These are phyloP conservation scores for Nemania sp. DNA, from an alignment of 2,329 filamentous ascomycete genomes.

Conservation along the genomic window DNA sequence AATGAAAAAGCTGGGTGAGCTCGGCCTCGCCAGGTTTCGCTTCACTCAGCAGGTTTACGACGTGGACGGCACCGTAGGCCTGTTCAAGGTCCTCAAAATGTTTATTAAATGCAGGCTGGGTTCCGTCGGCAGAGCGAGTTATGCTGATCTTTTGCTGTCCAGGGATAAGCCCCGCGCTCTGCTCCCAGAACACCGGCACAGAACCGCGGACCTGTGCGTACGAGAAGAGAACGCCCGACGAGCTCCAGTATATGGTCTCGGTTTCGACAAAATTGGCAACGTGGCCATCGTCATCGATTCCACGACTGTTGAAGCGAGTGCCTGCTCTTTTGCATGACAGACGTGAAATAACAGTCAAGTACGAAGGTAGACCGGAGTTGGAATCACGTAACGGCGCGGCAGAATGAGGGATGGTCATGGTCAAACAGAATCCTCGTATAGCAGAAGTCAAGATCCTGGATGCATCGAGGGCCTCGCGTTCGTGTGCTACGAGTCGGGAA, in stretches of 20 bases:
- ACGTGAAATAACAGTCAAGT: conserved; percentile 86
- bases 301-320: conserved; percentile 94
- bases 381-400: conserved; percentile 69
- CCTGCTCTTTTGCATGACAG: conserved; percentile 89
- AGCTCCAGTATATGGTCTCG: conserved; percentile 88
- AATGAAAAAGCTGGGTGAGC: conserved; percentile 76
- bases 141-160: conserved; percentile 94
- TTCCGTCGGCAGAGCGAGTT: conserved; percentile 85
- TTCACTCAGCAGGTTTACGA: conserved; percentile 92
- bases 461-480: conserved; percentile 78
- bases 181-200: conserved; percentile 97
- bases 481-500: conserved; percentile 72
- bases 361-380: conserved; percentile 75
- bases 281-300: conserved; percentile 96
- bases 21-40: conserved; percentile 85
- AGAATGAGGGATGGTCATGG: conserved; percentile 79
- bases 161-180: conserved; percentile 82
- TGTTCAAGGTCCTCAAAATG: conserved; percentile 88
- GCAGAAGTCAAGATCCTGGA: conserved; percentile 90
- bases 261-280: conserved; percentile 99
- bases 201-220: conserved; percentile 93
- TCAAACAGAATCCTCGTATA: conserved; percentile 89
- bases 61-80: conserved; percentile 86
- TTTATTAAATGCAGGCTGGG: conserved; percentile 92
- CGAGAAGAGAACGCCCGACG: conserved; percentile 78